Conservation (phyloP, 768 basidiomycete genomes). For the Mycena belliarum region DNA sequence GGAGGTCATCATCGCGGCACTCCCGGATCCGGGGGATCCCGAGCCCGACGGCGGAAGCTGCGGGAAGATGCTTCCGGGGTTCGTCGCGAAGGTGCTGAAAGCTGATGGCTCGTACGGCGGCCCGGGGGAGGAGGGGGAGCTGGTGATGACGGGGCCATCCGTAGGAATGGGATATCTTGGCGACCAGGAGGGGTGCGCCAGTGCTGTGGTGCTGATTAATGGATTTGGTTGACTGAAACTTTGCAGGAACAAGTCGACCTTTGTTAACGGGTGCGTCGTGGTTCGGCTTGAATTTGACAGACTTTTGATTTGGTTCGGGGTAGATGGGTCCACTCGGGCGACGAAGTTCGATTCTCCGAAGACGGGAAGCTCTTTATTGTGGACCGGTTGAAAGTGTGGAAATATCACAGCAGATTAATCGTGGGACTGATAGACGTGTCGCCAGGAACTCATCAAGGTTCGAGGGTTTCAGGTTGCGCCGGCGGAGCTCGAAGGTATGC, state of each 20-base stretch:
- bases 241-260: constrained; percentile 57
- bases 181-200: constrained; percentile 52
- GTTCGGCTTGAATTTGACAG: too few relatives aligned
- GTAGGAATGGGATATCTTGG: constrained; percentile 45
- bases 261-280: constrained; percentile 59
- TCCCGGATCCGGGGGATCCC: too few relatives aligned
- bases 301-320: neutral
- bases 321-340: constrained; percentile 68
- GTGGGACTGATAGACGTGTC: neutral
- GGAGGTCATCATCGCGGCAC: too few relatives aligned
- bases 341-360: constrained; percentile 40
- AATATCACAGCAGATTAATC: neutral
- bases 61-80: constrained; percentile 48
- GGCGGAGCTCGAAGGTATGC: constrained; percentile 65
- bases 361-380: constrained; percentile 33
- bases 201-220: neutral
- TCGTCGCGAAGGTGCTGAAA: constrained; percentile 45
- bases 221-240: too few relatives aligned
- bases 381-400: neutral
- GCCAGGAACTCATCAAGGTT: constrained; percentile 55
- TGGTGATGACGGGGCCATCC: constrained; percentile 46
- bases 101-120: constrained; percentile 44
- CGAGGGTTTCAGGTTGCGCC: constrained; percentile 39
- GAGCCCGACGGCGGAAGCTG: too few relatives aligned
- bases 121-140: constrained; percentile 49